These are phyloP conservation scores for Aspergillus eucalypticola DNA, from an alignment of 2,329 filamentous ascomycete species.

Conservation along the genomic window DNA sequence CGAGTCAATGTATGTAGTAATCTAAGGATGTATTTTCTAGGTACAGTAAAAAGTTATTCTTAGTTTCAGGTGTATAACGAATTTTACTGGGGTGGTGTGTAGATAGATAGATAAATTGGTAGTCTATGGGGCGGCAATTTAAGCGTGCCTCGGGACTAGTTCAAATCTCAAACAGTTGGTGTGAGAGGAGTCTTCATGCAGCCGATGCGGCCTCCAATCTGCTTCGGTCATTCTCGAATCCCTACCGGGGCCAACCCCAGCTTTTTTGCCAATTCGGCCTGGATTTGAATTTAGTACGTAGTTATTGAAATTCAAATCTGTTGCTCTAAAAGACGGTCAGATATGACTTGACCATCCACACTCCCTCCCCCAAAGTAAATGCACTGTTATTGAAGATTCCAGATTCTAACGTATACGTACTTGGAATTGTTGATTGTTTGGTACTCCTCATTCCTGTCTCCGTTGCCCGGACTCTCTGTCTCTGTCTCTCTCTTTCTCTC, in stretches of 20 bases:
- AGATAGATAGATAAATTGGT: not conserved
- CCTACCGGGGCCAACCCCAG: conserved; percentile 14
- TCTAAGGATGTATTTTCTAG: no score
- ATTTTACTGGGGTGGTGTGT: not conserved
- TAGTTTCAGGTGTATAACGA: no score
- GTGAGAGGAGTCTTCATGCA: conserved; percentile 17
- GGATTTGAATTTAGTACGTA: not conserved
- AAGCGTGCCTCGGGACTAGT: conserved; percentile 11
- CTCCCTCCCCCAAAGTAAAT: no score
- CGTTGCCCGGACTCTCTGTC: not conserved
- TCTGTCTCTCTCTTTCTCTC: no score
- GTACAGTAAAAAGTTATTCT: no score
- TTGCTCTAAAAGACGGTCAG: not conserved
- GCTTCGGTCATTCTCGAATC: conserved; percentile 8
- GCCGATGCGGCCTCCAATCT: conserved; percentile 13
- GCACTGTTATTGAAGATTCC: not conserved
- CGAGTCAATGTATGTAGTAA: no score
- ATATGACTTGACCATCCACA: no score
- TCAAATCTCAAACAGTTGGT: conserved; percentile 21
- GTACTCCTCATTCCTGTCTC: not conserved
- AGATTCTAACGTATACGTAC: not conserved
- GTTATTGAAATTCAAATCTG: not conserved
- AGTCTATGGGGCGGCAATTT: no score
- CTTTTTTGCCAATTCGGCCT: conserved; percentile 5
- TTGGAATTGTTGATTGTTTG: not conserved